phyloP scores from a whole-genome alignment of 2,329 filamentous ascomycete genomes.

The Colletotrichum sp. region DNA sequence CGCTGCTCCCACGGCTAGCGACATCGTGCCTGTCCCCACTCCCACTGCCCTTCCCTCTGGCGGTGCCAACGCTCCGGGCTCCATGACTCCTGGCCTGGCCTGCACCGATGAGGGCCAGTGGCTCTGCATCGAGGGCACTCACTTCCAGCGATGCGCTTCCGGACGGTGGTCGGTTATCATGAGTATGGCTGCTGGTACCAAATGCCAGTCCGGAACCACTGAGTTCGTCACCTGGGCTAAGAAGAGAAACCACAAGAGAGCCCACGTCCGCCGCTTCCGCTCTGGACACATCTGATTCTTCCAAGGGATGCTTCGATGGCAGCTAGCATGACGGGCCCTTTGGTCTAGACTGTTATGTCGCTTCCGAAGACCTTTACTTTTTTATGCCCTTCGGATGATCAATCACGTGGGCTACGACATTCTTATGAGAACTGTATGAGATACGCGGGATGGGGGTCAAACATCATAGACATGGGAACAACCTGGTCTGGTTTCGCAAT shows the following conservation, averaged over 20 bases:
- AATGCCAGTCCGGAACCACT: constrained; percentile 43
- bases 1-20: not conserved
- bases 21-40: not conserved
- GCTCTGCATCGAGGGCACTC: constrained; percentile 61
- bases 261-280: constrained; percentile 10
- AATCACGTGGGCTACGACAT: constrained; percentile 3
- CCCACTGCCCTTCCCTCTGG: constrained; percentile 9
- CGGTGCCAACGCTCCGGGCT: constrained; percentile 28
- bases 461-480: constrained; percentile 5
- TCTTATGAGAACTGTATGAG: constrained; percentile 17
- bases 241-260: constrained; percentile 20
- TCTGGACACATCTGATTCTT: constrained; percentile 4
- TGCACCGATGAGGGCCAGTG: constrained; percentile 61
- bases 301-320: not conserved
- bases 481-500: not conserved
- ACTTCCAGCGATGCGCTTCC: constrained; percentile 68
- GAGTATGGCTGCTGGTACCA: constrained; percentile 58
- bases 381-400: constrained; percentile 2
- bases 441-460: not conserved
- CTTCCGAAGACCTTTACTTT: not conserved
- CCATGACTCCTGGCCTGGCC: constrained; percentile 39
- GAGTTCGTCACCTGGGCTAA: constrained; percentile 28
- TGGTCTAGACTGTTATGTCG: too few species aligned
- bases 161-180: constrained; percentile 58
- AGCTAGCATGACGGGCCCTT: not conserved